phyloP scores from a whole-genome alignment of 495 filamentous ascomycete species.

The Podospora appendiculata region DNA sequence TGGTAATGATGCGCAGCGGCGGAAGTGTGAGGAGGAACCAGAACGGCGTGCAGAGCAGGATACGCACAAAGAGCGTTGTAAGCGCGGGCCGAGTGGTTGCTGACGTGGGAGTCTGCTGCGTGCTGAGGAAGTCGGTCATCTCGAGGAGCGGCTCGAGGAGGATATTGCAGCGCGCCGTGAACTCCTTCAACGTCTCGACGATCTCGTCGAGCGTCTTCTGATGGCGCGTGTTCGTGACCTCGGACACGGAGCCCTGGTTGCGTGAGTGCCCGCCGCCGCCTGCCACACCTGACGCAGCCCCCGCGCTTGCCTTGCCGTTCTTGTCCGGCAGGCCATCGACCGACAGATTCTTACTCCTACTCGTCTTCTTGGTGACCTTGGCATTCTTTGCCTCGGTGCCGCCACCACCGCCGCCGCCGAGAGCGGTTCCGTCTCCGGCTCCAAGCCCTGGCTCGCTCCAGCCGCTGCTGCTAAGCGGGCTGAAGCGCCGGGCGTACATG shows the following conservation, averaged over 20 bases:
- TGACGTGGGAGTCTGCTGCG: slow-evolving; percentile 81
- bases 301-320: slow-evolving; percentile 34
- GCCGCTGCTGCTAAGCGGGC: slow-evolving; percentile 78
- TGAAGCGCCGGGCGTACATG: slow-evolving; percentile 90
- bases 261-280: slow-evolving; percentile 38
- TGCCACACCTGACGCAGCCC: neutral
- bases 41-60: slow-evolving; percentile 75
- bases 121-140: slow-evolving; percentile 89
- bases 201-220: slow-evolving; percentile 90
- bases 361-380: slow-evolving; percentile 11
- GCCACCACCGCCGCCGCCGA: neutral
- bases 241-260: slow-evolving; percentile 39
- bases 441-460: slow-evolving; percentile 45
- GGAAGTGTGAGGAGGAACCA: slow-evolving; percentile 81
- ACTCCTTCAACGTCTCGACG: slow-evolving; percentile 78
- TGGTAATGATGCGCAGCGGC: slow-evolving; percentile 78
- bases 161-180: slow-evolving; percentile 86
- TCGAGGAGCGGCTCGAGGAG: slow-evolving; percentile 80
- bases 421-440: slow-evolving; percentile 7
- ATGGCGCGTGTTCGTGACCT: slow-evolving; percentile 57
- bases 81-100: slow-evolving; percentile 90
- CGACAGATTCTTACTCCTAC: slow-evolving; percentile 24
- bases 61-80: slow-evolving; percentile 81
- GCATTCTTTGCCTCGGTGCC: slow-evolving; percentile 12
- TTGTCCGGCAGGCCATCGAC: slow-evolving; percentile 36